These are phyloP conservation scores for Terana coerulea DNA, from an alignment of 768 basidiomycete genomes.

Conservation along the genomic window DNA sequence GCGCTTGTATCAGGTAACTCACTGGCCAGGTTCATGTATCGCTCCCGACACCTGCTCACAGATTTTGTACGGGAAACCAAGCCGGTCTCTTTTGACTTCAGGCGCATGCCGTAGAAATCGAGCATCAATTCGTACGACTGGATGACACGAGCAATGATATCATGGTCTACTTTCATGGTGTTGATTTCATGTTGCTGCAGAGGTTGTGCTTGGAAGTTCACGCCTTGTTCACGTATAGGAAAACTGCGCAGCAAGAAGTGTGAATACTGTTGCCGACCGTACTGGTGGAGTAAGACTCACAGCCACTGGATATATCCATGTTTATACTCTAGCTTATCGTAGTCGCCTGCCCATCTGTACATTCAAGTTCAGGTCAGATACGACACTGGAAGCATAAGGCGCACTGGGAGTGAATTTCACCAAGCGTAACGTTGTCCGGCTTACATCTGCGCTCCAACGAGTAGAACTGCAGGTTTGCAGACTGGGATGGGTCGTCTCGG, in stretches of 20 bases:
- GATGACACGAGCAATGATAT: conserved; percentile 46
- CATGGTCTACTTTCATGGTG: conserved; percentile 47
- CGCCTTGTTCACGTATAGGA: conserved; percentile 69
- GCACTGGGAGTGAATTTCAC: conserved; percentile 60
- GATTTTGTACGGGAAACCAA: conserved; percentile 47
- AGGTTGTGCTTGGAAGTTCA: conserved; percentile 66
- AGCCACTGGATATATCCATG: conserved; percentile 81
- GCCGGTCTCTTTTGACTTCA: conserved; percentile 55
- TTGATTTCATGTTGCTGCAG: conserved; percentile 62
- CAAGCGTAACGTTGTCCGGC: conserved; percentile 59
- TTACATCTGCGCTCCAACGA: conserved; percentile 49
- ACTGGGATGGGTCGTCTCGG: conserved; percentile 33
- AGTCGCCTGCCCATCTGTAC: conserved; percentile 62
- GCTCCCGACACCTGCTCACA: conserved; percentile 43
- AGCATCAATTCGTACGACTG: conserved; percentile 71
- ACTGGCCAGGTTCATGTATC: conserved; percentile 67
- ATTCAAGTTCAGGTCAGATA: conserved; percentile 4
- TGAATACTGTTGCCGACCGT: neutral
- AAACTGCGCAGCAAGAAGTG: conserved; percentile 41
- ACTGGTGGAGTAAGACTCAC: conserved; percentile 35
- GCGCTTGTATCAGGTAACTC: conserved; percentile 31
- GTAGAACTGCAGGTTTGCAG: conserved; percentile 61
- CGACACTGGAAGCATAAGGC: conserved; percentile 9
- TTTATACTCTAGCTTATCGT: conserved; percentile 56
- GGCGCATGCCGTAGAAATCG: conserved; percentile 76